Conservation (phyloP, 164 flowering plant species). For the Macadamia integrifolia region DNA sequence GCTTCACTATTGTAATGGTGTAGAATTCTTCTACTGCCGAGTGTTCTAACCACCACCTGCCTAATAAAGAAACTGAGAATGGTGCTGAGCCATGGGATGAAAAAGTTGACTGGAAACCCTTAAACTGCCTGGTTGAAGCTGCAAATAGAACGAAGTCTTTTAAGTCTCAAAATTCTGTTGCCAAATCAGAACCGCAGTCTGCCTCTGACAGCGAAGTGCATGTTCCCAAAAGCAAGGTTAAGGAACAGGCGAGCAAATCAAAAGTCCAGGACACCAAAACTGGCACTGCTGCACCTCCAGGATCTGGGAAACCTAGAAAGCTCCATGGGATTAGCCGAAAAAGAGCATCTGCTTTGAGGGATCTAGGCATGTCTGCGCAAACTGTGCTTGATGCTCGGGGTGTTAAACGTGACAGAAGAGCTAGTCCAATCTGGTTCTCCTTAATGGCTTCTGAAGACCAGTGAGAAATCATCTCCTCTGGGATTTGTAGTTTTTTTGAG, state of each 20-base stretch:
- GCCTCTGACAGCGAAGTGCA: conserved; percentile 22
- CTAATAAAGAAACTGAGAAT: conserved; percentile 36
- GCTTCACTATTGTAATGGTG: conserved; percentile 12
- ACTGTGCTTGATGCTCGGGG: conserved; percentile 44
- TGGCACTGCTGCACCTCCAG: conserved; percentile 23
- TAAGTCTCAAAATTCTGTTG: conserved; percentile 42
- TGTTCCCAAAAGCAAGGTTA: conserved; percentile 35
- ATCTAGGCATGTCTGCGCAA: conserved; percentile 33
- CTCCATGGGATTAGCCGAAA: conserved; percentile 40
- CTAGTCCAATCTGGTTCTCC: conserved; percentile 81
- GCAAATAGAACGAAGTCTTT: conserved; percentile 79
- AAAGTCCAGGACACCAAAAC: conserved; percentile 43
- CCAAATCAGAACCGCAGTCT: conserved; percentile 32
- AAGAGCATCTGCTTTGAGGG: conserved; percentile 31
- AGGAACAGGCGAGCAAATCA: conserved; percentile 37
- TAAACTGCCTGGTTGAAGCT: conserved; percentile 83
- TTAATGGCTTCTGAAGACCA: conserved; percentile 70
- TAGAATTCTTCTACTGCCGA: conserved; percentile 53
- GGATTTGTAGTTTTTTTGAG: not conserved
- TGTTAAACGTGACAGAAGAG: conserved; percentile 35
- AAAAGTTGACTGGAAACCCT: conserved; percentile 88
- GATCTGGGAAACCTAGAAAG: conserved; percentile 50
- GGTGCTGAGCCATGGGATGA: conserved; percentile 39
- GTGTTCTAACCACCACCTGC: conserved; percentile 32
- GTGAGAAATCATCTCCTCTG: conserved; percentile 38